Base-by-base conservation (phyloP, 2,329 filamentous ascomycete genomes). In the Ascochyta koolunga region DNA sequence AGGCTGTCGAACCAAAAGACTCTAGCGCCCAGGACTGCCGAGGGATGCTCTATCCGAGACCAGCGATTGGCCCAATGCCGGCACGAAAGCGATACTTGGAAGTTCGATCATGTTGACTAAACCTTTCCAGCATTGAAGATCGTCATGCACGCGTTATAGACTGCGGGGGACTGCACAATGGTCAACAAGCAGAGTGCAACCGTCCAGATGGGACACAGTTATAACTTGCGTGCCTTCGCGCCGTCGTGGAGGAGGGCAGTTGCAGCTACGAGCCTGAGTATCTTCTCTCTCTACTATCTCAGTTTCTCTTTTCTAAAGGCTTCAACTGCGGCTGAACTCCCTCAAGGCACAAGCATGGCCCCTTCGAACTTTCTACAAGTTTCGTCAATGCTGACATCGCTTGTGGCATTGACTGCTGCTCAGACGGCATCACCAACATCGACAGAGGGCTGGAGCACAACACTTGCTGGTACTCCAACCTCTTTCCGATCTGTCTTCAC, bases 401-500 rank as follows among this genome's bases (percentile, higher is more conserved):
- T 72, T 37, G 56, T 68, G 25, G 55, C 60, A n/a, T 61, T 67
- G 44, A 58, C 64, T n/a, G 24, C 54, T 43, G 68, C 62, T 21
- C 62, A 67, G 25, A 40, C 55, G n/a, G 54, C 66, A 16, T 59
- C 56, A 10, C 33, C 56, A n/a, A 59, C 68, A 2, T 59, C 62
- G 15, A 52, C 60, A 9, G 40, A 41, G 10, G 62, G 65, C 18
- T 63, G 54, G 42, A 66, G 64, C 25, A 64, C 62, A 3, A 68
- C 61, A 7, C 62, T 70, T 15, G 54, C 57, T 45, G 68, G 67
- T 33, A 67, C 69, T n/a, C 60, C 68, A 4, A 73, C 69, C 1
- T 59, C 64, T 0, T 73, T 70, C 42, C 62, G 66, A 15, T 54
- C 69, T 4, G 58, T 67, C 18, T 76, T 76, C 48, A 76, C 74